phyloP scores from a whole-genome alignment of 1,284 basidiomycete genomes.

The Leccinum pallidistipes region DNA sequence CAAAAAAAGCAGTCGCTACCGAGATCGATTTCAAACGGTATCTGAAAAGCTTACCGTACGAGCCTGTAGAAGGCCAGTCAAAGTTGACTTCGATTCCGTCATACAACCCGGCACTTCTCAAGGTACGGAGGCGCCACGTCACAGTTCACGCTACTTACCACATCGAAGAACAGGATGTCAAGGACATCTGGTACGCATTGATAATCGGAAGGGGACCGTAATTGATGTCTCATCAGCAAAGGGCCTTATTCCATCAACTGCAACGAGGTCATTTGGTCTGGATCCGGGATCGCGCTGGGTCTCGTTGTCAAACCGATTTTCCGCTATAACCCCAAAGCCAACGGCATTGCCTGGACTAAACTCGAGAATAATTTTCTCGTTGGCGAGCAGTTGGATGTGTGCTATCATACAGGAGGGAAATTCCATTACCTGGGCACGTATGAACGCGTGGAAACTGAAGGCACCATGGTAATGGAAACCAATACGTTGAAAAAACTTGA shows the following conservation, averaged over 20 bases:
- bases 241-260: slow-evolving; percentile 13
- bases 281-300: slow-evolving; percentile 22
- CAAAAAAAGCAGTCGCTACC: slow-evolving; percentile 8
- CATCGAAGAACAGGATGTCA: slow-evolving; percentile 9
- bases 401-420: slow-evolving; percentile 1
- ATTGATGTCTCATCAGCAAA: slow-evolving; percentile 7
- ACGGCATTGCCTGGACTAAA: slow-evolving; percentile 19
- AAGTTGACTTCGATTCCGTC: slow-evolving; percentile 13
- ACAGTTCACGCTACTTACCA: slow-evolving; percentile 1
- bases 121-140: slow-evolving; percentile 18
- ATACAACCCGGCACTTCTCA: not conserved
- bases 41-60: slow-evolving; percentile 8
- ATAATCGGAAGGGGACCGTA: not conserved
- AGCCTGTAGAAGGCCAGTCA: slow-evolving; percentile 17
- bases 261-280: slow-evolving; percentile 27
- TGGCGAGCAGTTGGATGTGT: slow-evolving; percentile 25
- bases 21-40: slow-evolving; percentile 20
- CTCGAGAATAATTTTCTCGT: slow-evolving; percentile 10
- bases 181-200: slow-evolving; percentile 12
- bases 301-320: slow-evolving; percentile 26
- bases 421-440: slow-evolving; percentile 30
- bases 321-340: slow-evolving; percentile 29
- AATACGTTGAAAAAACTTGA: slow-evolving; percentile 13
- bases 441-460: slow-evolving; percentile 18
- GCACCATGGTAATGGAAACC: slow-evolving; percentile 16